Evolutionary conservation across 2,329 filamentous ascomycete genomes (phyloP).

Genomic region (Emergomyces africanus): DNA sequence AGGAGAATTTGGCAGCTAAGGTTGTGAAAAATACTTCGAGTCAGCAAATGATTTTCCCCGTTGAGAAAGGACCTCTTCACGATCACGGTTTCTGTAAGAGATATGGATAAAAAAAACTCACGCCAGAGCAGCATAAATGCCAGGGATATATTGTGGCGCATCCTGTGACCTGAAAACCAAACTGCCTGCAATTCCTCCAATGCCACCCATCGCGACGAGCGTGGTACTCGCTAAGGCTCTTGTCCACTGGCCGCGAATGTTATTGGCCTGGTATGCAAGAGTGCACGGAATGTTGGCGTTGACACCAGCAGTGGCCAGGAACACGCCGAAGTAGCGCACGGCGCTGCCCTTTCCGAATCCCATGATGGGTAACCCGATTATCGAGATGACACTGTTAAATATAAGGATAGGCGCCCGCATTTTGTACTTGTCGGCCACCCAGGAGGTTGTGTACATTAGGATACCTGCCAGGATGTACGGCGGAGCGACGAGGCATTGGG

Average conservation of each 20-base stretch:
- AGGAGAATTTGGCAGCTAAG: constrained; percentile 23
- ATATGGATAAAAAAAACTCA: constrained; percentile 5
- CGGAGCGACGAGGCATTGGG: constrained; percentile 60
- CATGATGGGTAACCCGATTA: constrained; percentile 61
- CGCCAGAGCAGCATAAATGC: constrained; percentile 21
- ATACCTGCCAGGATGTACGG: constrained; percentile 55
- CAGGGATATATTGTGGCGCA: constrained; percentile 23
- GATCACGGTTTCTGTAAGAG: not conserved
- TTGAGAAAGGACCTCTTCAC: not conserved
- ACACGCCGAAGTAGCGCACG: constrained; percentile 61
- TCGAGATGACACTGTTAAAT: constrained; percentile 51
- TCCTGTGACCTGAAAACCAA: constrained; percentile 51
- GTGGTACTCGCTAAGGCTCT: constrained; percentile 65
- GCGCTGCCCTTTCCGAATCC: constrained; percentile 47
- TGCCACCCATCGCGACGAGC: constrained; percentile 60
- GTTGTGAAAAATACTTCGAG: not conserved
- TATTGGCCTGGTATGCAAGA: constrained; percentile 76
- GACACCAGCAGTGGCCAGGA: constrained; percentile 61
- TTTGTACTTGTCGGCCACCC: constrained; percentile 53
- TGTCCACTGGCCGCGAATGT: constrained; percentile 82
- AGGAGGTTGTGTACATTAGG: constrained; percentile 48
- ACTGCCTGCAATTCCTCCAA: constrained; percentile 65
- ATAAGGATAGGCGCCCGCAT: constrained; percentile 54
- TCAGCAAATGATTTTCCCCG: constrained; percentile 26
- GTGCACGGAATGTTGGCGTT: constrained; percentile 65